These are phyloP conservation scores for Melanomma pulvis-pyrius DNA, from an alignment of 495 filamentous ascomycete species.

Conservation along the genomic window DNA sequence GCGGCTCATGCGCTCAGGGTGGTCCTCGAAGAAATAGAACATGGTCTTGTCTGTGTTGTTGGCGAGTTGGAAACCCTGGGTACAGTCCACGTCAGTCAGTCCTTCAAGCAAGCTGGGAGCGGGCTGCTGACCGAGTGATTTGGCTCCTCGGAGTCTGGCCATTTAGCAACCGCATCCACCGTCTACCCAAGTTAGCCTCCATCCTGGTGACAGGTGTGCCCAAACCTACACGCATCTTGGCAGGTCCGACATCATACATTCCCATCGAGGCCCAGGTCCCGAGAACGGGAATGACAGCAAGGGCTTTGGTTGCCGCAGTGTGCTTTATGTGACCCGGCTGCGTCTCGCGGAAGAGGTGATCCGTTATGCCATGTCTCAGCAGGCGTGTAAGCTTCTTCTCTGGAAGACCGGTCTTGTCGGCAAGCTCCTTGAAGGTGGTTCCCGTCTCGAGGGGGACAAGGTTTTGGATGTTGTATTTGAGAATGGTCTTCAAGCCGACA, in stretches of 20 bases:
- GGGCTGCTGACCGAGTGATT: constrained; percentile 11
- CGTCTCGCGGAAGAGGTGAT: constrained; percentile 16
- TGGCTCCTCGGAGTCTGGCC: constrained; percentile 24
- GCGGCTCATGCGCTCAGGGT: constrained; percentile 11
- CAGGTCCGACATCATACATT: constrained; percentile 14
- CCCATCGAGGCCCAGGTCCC: constrained; percentile 5
- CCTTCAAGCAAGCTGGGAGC: background rate
- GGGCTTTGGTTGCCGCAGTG: constrained; percentile 13
- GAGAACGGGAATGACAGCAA: constrained; percentile 4
- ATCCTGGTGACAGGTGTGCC: constrained; percentile 2
- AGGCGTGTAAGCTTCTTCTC: constrained; percentile 3
- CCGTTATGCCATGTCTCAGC: constrained; percentile 14
- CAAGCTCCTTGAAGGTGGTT: constrained; percentile 18
- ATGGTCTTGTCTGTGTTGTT: constrained; percentile 10
- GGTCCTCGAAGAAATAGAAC: constrained; percentile 14
- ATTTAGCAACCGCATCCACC: constrained; percentile 21
- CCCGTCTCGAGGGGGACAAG: constrained; percentile 5
- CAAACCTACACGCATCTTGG: constrained; percentile 12
- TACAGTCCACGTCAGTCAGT: constrained; percentile 5
- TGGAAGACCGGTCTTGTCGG: background rate
- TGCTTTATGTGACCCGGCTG: constrained; percentile 19
- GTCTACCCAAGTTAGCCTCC: constrained; percentile 10
- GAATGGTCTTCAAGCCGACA: constrained; percentile 9
- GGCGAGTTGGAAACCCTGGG: constrained; percentile 6
- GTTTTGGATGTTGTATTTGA: constrained; percentile 16